These are phyloP conservation scores for Podosphaera xanthii DNA, from an alignment of 2,329 filamentous ascomycete genomes.

Conservation along the genomic window DNA sequence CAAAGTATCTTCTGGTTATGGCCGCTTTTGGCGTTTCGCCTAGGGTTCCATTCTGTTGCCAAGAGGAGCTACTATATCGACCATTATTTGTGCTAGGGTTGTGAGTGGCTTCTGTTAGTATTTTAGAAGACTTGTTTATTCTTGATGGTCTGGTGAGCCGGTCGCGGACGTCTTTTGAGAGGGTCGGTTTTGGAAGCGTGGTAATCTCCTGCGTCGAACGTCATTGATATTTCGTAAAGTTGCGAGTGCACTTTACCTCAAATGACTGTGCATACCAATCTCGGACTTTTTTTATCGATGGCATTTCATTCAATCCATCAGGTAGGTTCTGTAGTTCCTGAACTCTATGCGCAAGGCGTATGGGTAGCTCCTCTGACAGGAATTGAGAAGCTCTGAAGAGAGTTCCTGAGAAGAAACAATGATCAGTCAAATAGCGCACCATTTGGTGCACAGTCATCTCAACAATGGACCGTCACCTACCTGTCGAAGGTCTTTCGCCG, in stretches of 20 bases:
- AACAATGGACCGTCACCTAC: conserved; percentile 24
- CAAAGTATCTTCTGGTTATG: conserved; percentile 58
- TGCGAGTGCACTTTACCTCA: conserved; percentile 51
- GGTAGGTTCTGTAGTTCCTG: conserved; percentile 81
- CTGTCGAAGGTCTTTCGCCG: conserved; percentile 76
- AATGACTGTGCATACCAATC: conserved; percentile 99
- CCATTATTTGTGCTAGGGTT: conserved; percentile 78
- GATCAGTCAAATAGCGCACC: conserved; percentile 1
- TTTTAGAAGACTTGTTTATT: conserved; percentile 30
- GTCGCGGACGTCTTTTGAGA: conserved; percentile 54
- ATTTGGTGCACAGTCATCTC: not conserved
- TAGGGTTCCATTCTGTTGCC: conserved; percentile 22
- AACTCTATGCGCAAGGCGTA: conserved; percentile 85
- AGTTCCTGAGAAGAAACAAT: conserved; percentile 36
- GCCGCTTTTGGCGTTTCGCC: conserved; percentile 27
- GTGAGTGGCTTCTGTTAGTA: conserved; percentile 61
- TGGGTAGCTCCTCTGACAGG: conserved; percentile 91
- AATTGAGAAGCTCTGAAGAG: conserved; percentile 96
- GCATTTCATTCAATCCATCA: conserved; percentile 94
- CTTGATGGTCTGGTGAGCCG: conserved; percentile 49
- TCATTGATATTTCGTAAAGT: conserved; percentile 13
- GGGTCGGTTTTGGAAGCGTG: conserved; percentile 51
- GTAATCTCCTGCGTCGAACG: conserved; percentile 58
- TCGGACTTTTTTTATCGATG: conserved; percentile 79
- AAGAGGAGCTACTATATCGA: conserved; percentile 44